A percentile compares a stretch with the other conserved stretches of the same genome.
Evolutionary conservation across 768 basidiomycete species (phyloP).

Genomic region (Cystobasidium tubakii): DNA sequence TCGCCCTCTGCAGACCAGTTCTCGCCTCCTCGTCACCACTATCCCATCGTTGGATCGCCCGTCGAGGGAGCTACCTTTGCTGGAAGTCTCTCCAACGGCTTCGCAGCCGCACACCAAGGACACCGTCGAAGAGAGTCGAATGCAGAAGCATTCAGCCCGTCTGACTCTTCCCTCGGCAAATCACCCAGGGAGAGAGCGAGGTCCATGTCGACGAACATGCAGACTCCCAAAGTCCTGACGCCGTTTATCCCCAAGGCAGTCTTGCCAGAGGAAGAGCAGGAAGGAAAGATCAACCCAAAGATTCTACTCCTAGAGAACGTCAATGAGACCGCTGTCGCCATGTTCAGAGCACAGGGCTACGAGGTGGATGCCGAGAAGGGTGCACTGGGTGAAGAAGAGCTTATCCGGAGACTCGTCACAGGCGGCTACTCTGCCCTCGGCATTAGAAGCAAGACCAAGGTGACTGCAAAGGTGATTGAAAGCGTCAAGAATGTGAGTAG

Average conservation of each 20-base stretch:
- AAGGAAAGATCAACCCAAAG: slow-evolving; percentile 63
- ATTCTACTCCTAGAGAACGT: slow-evolving; percentile 87
- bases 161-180: neutral
- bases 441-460: slow-evolving; percentile 95
- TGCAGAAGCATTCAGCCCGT: neutral
- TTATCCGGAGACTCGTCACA: slow-evolving; percentile 64
- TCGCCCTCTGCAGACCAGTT: slow-evolving; percentile 22
- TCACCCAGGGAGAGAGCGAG: slow-evolving; percentile 21
- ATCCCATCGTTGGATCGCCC: slow-evolving; percentile 19
- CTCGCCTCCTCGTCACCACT: slow-evolving; percentile 28
- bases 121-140: neutral
- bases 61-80: neutral
- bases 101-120: slow-evolving; percentile 6
- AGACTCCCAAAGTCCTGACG: slow-evolving; percentile 55
- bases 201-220: slow-evolving; percentile 21
- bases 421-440: slow-evolving; percentile 86
- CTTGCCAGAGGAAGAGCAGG: neutral
- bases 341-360: slow-evolving; percentile 76
- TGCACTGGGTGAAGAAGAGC: slow-evolving; percentile 87
- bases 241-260: slow-evolving; percentile 52
- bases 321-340: slow-evolving; percentile 59
- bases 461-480: slow-evolving; percentile 80
- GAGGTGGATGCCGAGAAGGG: slow-evolving; percentile 68
- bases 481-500: slow-evolving; percentile 70
- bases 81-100: slow-evolving; percentile 1